These are phyloP conservation scores for Ettlia oleoabundans DNA, from an alignment of 139 green algal genomes.

Conservation along the genomic window DNA sequence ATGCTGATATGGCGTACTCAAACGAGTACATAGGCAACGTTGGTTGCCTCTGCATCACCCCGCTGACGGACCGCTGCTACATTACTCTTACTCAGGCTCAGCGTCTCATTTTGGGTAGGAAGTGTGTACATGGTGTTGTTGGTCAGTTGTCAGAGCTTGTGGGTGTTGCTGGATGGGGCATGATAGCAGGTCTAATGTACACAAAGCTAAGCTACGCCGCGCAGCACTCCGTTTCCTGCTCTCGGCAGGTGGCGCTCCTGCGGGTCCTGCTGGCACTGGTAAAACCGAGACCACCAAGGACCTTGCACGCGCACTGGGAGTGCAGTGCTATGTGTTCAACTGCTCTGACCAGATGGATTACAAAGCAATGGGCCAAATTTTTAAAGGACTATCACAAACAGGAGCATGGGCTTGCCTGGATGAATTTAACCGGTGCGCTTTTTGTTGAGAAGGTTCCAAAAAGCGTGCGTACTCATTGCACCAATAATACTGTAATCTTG, in stretches of 20 bases:
- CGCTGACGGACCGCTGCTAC: constrained; percentile 95
- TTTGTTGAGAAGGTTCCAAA: neutral
- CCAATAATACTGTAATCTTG: no score
- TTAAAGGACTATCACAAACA: constrained; percentile 91
- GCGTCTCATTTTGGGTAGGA: constrained; percentile 76
- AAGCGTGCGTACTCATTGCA: no score
- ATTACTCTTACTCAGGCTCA: constrained; percentile 95
- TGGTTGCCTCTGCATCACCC: constrained; percentile 95
- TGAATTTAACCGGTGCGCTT: constrained; percentile 53
- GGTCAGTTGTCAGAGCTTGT: no score
- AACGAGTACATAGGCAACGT: constrained; percentile 96
- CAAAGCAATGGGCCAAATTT: constrained; percentile 86
- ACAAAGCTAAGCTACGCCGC: no score
- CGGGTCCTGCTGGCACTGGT: constrained; percentile 86
- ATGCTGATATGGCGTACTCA: constrained; percentile 89
- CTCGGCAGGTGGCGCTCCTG: constrained; percentile 81
- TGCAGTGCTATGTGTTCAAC: constrained; percentile 96
- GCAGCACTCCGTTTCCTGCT: no score
- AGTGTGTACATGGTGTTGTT: no score
- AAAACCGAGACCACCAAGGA: constrained; percentile 96
- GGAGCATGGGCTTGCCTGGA: constrained; percentile 96
- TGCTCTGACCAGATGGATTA: constrained; percentile 97
- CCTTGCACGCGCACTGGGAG: constrained; percentile 81
- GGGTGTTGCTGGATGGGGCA: no score
- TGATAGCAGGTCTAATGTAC: no score